Evolutionary conservation across 106 monocot species (phyloP), one percentile per base, ranked within the genome.

Genomic region (Allium cepa): DNA sequence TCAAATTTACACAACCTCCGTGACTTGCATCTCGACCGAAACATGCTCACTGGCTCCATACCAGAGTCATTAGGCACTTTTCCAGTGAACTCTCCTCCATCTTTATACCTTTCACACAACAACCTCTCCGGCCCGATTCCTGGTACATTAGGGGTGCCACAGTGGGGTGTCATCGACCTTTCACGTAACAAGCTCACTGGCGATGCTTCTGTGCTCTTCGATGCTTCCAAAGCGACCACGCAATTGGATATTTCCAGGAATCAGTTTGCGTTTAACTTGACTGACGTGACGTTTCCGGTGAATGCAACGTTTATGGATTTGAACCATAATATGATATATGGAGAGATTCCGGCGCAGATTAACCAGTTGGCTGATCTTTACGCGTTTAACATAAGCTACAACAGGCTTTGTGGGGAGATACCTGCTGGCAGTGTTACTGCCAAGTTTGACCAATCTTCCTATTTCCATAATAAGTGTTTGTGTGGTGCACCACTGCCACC

Each of bases 61-160:
- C 66, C 66, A 10, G 66, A 66, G 11, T 66, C 18, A 7, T 11
- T 9, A 10, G 52, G 52, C 0, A 53, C 10, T 13, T 53, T 53
- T 53, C 52, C 52, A 10, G 22, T 22, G 22, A 13, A 53, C 13
- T 13, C 9, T 10, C 52, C 52, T 17, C 22, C 8, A 27, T 3
- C 46, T 11, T 3, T 12, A 3, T 62, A 45, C 36, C 46, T 62
- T 17, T 6, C 3, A 69, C 60, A 45, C 70, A 88, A 88, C 75
- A 66, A 57, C 13, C 75, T 83, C 45, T 65, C 78, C 4, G 83
- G 87, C 15, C 17, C 52, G n/a, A 72, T 88, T 50, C 87, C 83
- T 3, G 9, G 15, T 10, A 50, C 66, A 0, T 60, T 80, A 9
- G 78, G 67, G 17, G 22, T 17, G 10, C 58, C 26, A 6, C 55